Evolutionary conservation across 169 alveolate species (phyloP).

Genomic region (Cryptosporidium meleagridis): DNA sequence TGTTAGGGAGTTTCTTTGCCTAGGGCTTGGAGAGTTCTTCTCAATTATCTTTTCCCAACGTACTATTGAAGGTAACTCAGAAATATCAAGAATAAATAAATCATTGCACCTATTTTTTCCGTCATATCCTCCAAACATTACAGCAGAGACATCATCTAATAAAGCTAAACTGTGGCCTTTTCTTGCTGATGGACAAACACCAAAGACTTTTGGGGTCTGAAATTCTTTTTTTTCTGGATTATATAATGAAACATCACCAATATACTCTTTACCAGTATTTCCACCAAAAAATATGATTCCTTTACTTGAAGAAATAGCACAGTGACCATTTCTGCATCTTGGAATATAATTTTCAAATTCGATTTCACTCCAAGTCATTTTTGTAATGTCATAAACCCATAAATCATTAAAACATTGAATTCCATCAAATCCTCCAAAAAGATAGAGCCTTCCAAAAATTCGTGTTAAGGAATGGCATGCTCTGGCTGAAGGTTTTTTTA

Average conservation of each 20-base stretch:
- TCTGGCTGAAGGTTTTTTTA: conserved; percentile 79
- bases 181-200: conserved; percentile 81
- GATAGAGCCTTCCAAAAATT: conserved; percentile 77
- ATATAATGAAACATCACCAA: conserved; percentile 79
- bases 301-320: conserved; percentile 79
- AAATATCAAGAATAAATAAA: conserved; percentile 44
- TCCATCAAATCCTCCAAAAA: conserved; percentile 85
- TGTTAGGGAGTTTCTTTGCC: conserved; percentile 62
- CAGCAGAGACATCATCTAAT: conserved; percentile 55
- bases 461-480: conserved; percentile 83
- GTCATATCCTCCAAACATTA: conserved; percentile 73
- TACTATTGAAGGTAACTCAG: conserved; percentile 35
- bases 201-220: conserved; percentile 75
- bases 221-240: conserved; percentile 78
- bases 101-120: conserved; percentile 48
- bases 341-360: conserved; percentile 81
- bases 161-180: conserved; percentile 79
- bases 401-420: conserved; percentile 81
- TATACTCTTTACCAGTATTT: conserved; percentile 80
- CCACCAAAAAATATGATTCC: conserved; percentile 80
- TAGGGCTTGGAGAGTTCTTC: conserved; percentile 35
- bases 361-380: conserved; percentile 76
- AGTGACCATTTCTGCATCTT: conserved; percentile 81
- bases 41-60: conserved; percentile 58
- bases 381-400: conserved; percentile 79